Evolutionary conservation across 495 filamentous ascomycete genomes (phyloP), one percentile per base, ranked within the genome.

Genomic region (Annulohypoxylon stygium): DNA sequence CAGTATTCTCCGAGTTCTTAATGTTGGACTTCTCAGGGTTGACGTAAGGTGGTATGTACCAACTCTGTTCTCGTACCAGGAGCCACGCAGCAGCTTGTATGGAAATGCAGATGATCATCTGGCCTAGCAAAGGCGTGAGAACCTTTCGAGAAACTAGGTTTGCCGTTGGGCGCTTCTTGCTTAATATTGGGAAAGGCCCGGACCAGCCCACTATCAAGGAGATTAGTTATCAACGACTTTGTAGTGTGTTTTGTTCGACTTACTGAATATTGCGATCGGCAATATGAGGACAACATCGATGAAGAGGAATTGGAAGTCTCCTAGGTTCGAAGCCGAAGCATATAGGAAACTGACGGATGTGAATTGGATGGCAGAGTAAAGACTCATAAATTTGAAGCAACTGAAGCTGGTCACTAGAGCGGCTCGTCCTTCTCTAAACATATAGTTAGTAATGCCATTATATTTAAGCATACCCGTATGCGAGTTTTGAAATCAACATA

Each of bases 341-440:
- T 99, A 99, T 25, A 99, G 85, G 77, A 99, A 97, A 88, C 93
- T 97, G 78, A 99, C 97, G 2, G 94, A 92, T n/a, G 93, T 97
- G 84, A 99, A 99, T 81, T 99, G 97, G 60, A 99, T 99, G 5
- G 96, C 96, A 4, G 95, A 98, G 81, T 99, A 99, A 67, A 99
- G 82, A 76, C 93, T 97, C 97, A 99, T 99, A 80, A 94, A 99
- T 81, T 99, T 99, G 84, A 99, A 99, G 83, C 97, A 99, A 82
- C 93, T 97, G 82, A 99, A 99, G 78, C 95, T 98, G 30, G 97
- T 99, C 6, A 98, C 95, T 16, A 99, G 86, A 53, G 97, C 92
- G 50, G 95, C 95, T 67, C 97, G 90, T 4, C 97, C 97, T 85
- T 99, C 97, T 26, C 93, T 93, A 67, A 18, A 48, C 16, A 73